These are phyloP conservation scores for Symbiodinium pilosum DNA, from an alignment of 73 alveolate genomes.

Conservation along the genomic window DNA sequence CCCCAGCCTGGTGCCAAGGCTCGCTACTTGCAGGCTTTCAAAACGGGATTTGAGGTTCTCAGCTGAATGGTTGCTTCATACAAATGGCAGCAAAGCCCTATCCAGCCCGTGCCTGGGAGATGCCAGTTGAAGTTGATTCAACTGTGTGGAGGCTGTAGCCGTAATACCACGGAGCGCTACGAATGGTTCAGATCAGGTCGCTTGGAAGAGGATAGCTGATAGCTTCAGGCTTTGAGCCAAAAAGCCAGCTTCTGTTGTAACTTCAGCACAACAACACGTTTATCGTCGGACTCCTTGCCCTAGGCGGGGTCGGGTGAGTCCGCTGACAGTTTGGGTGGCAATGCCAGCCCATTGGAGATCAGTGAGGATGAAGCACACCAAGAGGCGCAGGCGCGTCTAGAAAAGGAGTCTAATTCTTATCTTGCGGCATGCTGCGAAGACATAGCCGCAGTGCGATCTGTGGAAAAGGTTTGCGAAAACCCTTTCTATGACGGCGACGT, in stretches of 20 bases:
- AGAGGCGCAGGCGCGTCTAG: constrained; percentile 25
- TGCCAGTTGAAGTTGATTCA: too few species aligned
- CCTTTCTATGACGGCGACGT: constrained; percentile 57
- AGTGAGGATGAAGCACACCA: neutral
- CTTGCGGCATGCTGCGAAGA: too few species aligned
- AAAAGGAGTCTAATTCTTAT: too few species aligned
- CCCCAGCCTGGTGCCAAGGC: neutral
- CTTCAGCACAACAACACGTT: neutral
- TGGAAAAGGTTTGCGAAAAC: constrained; percentile 21
- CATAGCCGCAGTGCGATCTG: too few species aligned
- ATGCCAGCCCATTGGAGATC: constrained; percentile 20
- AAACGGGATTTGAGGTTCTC: too few species aligned
- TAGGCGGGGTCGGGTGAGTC: constrained; percentile 42
- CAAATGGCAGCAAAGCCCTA: too few species aligned
- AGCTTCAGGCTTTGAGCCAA: too few species aligned
- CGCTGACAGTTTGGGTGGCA: constrained; percentile 53
- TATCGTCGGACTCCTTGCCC: neutral
- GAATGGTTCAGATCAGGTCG: neutral
- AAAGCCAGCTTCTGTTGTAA: neutral
- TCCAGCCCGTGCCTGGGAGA: too few species aligned
- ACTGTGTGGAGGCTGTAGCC: neutral
- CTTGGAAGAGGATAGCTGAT: neutral
- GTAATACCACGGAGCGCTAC: neutral
- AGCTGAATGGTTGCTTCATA: too few species aligned
- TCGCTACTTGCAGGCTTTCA: too few species aligned